A percentile compares a stretch with the other conserved stretches of the same genome.
These are phyloP conservation scores for Citropsis articulata DNA, from an alignment of 345 rosid species.

Conservation along the genomic window DNA sequence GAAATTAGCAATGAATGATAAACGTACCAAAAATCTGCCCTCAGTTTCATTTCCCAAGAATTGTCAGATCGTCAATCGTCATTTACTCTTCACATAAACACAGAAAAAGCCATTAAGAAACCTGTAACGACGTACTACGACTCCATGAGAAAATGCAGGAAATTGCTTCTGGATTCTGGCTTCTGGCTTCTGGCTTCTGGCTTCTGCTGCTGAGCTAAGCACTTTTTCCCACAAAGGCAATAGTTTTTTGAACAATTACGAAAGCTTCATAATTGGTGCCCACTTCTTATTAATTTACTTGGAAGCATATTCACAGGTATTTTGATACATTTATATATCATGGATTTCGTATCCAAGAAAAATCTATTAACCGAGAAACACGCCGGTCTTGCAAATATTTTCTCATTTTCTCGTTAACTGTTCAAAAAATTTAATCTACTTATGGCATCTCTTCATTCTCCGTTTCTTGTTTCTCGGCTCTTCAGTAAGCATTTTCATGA, in stretches of 20 bases:
- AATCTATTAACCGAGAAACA: background rate
- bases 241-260: slow-evolving; percentile 1
- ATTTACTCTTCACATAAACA: background rate
- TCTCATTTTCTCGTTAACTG: slow-evolving; percentile 3
- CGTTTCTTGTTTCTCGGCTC: background rate
- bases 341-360: background rate
- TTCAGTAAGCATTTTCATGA: background rate
- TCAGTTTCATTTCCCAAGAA: background rate
- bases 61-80: background rate
- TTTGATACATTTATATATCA: background rate
- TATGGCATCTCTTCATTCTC: slow-evolving; percentile 2
- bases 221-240: slow-evolving; percentile 5
- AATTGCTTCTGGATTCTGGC: background rate
- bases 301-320: background rate
- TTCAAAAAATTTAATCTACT: background rate
- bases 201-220: slow-evolving; percentile 8
- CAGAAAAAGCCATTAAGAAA: background rate
- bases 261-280: background rate
- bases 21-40: background rate
- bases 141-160: background rate
- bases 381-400: background rate
- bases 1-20: background rate
- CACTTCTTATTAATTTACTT: background rate
- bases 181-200: background rate
- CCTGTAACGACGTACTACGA: background rate